Evolutionary conservation across 305 asterid species (phyloP).

Genomic region (Plantago coronopus): DNA sequence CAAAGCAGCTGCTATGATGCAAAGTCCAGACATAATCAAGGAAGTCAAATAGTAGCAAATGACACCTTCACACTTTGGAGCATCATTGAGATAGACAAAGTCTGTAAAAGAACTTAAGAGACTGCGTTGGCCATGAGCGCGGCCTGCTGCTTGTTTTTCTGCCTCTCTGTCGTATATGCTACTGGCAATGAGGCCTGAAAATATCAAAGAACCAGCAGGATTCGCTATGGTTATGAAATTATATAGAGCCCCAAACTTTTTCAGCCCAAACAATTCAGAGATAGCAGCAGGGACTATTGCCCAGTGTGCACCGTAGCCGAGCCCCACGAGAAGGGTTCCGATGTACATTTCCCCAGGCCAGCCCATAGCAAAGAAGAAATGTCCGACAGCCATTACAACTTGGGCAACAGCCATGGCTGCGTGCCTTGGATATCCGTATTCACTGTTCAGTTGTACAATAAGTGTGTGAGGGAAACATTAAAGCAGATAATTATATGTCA

Average conservation of each 20-base stretch:
- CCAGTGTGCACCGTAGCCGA: conserved; percentile 68
- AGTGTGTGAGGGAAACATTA: conserved; percentile 7
- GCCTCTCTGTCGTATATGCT: conserved; percentile 54
- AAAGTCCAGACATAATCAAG: conserved; percentile 53
- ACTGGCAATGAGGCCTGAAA: conserved; percentile 56
- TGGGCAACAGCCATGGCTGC: conserved; percentile 51
- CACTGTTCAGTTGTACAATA: conserved; percentile 26
- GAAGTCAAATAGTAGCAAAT: conserved; percentile 55
- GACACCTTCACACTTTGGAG: conserved; percentile 45
- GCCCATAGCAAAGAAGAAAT: conserved; percentile 53
- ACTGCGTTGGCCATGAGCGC: conserved; percentile 15
- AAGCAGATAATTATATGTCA: conserved; percentile 5
- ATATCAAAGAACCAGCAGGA: conserved; percentile 52
- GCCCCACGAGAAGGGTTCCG: conserved; percentile 58
- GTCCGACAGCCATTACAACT: conserved; percentile 48
- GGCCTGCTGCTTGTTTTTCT: conserved; percentile 45
- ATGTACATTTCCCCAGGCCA: conserved; percentile 61
- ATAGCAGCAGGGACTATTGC: conserved; percentile 58
- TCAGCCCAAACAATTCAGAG: conserved; percentile 57
- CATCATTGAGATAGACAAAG: conserved; percentile 32
- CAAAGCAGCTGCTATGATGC: conserved; percentile 38
- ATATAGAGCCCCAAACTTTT: conserved; percentile 51
- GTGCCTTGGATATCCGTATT: conserved; percentile 55
- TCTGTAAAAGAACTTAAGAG: conserved; percentile 28
- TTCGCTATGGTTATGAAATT: conserved; percentile 54